Conservation (phyloP, 202 grass and related monocot genomes). For the Zizania palustris region DNA sequence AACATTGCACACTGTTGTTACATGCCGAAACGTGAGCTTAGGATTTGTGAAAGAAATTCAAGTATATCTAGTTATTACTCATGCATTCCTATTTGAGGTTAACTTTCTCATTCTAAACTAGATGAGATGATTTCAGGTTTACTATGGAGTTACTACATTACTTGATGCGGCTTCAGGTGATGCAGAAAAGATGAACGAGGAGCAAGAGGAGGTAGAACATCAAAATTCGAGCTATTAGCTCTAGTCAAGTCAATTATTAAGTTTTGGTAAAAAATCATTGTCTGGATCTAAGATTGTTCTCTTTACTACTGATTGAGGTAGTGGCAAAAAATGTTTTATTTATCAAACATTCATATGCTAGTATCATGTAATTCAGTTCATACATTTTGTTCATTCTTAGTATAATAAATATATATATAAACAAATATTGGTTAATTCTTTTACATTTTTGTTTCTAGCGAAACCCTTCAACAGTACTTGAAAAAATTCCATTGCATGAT, state of each 20-base stretch:
- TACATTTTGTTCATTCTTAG: constrained; percentile 15
- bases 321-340: not conserved
- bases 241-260: constrained; percentile 4
- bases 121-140: constrained; percentile 63
- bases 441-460: not conserved
- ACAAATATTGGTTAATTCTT: not conserved
- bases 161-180: constrained; percentile 90
- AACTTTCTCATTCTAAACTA: constrained; percentile 26
- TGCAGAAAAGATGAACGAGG: constrained; percentile 84
- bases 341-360: not conserved
- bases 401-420: not conserved
- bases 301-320: constrained; percentile 13
- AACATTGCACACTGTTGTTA: constrained; percentile 5
- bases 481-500: not conserved
- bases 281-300: not conserved
- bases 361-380: not conserved
- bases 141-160: constrained; percentile 95
- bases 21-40: not conserved
- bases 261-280: not conserved
- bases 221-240: constrained; percentile 2
- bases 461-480: not conserved
- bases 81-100: constrained; percentile 16
- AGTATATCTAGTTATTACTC: constrained; percentile 13
- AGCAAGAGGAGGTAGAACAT: constrained; percentile 80
- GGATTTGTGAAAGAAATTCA: not conserved